Conservation (phyloP, 148 eudicot genomes). For the Rhododendron williamsianum region DNA sequence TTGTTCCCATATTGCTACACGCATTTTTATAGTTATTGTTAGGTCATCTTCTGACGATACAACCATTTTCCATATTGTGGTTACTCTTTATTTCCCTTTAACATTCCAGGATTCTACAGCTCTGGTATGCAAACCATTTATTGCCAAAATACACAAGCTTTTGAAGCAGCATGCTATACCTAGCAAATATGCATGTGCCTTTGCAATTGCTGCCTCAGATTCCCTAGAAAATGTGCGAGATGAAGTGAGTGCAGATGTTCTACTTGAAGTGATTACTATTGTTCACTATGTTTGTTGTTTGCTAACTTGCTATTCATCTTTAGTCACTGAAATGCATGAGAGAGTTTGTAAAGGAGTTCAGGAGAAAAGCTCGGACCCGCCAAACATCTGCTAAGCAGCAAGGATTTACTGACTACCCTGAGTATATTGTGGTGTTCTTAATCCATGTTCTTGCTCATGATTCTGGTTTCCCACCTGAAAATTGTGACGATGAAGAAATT, state of each 20-base stretch:
- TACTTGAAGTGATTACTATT: background rate
- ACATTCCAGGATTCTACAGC: slow-evolving; percentile 53
- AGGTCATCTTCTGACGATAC: background rate
- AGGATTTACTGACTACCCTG: slow-evolving; percentile 49
- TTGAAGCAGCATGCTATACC: slow-evolving; percentile 55
- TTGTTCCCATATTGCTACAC: background rate
- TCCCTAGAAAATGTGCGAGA: slow-evolving; percentile 44
- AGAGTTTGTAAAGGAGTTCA: slow-evolving; percentile 52
- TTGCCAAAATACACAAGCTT: slow-evolving; percentile 63
- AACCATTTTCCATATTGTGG: background rate
- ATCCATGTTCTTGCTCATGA: slow-evolving; percentile 91
- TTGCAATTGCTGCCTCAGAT: slow-evolving; percentile 65
- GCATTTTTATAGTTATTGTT: background rate
- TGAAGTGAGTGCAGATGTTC: slow-evolving; percentile 37
- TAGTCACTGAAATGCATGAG: slow-evolving; percentile 60
- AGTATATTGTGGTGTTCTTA: slow-evolving; percentile 69
- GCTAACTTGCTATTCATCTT: slow-evolving; percentile 17
- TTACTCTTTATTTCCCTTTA: background rate
- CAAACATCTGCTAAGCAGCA: slow-evolving; percentile 27
- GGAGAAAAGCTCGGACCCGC: slow-evolving; percentile 28
- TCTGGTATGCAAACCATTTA: slow-evolving; percentile 45
- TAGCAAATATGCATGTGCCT: slow-evolving; percentile 77
- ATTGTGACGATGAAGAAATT: slow-evolving; percentile 46
- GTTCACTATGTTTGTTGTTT: slow-evolving; percentile 14
- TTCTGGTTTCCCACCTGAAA: slow-evolving; percentile 45